Base-by-base conservation (phyloP, 352 stramenopile species). In the Pythium dissotocum region DNA sequence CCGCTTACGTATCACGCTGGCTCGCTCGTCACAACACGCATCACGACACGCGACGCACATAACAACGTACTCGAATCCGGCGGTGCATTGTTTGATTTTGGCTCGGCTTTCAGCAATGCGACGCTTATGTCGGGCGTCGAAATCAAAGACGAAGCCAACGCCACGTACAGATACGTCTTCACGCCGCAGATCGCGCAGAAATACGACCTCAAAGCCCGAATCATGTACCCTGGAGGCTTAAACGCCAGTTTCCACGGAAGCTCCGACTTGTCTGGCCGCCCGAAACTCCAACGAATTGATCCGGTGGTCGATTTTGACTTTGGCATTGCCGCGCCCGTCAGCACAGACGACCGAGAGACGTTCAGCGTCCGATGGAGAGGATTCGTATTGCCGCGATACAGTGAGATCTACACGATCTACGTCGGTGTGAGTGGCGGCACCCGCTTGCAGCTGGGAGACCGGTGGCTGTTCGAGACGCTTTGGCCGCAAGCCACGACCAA, bases 321-420 rank as follows among this genome's bases (percentile, higher is more conserved):
- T 58, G 69, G 70, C 7, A 63, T 83, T 12, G 40, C 44, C 0
- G 60, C 77, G 21, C 82, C 85, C 9, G 14, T 54, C 4, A 51
- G 70, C 12, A 80, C 70, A 0, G 74, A 88, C 26, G 65, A 72
- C 5, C 76, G 79, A 58, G 61, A 75, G 48, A 80, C 74, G 12
- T 94, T 90, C 56, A 92, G 81, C 44, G 60, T 88, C 9, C 69
- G 58, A 1, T 93, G 85, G 85, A 53, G 71, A 48, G 85, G 85
- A 2, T 89, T 77, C 38, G 8, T 91, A 6, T 44, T 79, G 4
- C 75, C 85, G 4, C 28, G 40, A 10, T 90, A 77, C 63, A 87
- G 66, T 21, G 82, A 93, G 53, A 55, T 79, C 30, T 91, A 88
- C 68, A 85, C 69, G 10, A 83, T 93, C 56, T 72, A 80, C 36